Base-by-base conservation (phyloP, 129 eudicot species). In the Flaveria linearis region DNA sequence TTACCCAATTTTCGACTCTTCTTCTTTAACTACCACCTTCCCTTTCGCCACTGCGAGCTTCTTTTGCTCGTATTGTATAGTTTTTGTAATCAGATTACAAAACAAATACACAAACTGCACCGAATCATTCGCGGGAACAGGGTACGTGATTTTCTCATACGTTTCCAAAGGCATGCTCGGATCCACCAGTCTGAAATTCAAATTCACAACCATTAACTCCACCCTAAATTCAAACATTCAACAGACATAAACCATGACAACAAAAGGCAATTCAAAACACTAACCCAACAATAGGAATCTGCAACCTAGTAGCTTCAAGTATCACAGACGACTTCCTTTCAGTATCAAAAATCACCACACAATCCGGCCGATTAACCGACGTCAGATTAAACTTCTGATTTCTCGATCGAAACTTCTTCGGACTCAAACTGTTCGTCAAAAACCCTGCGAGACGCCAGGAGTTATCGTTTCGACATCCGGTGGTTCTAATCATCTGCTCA, bases 1-100 rank as follows among this genome's bases (percentile, higher is more conserved):
- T 67, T 74, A 73, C 82, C 45, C 72, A 55, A 33, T 62, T 53
- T 80, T 76, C 6, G 53, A 46, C 46, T 12, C 82, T 39, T 69
- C 85, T 51, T 73, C 86, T 39, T 66, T 78, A 55, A 7, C 61
- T 2, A 25, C 73, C 3, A 39, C 77, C 66, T 60, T 53, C 52
- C 66, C 67, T 25, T 55, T 64, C 33, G 73, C 64, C 10, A 74
- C 28, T 23, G 49, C 72, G 41, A 78, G 70, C 80, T 74, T 85
- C 84, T 86, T 87, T 62, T 86, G 84, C 88, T 91, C 96, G 9
- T 76, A 76, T 58, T 91, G 85, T 12, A 94, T 80, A 0, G 98
- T 94, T 74, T 91, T 94, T 0, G 98, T 89, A 73, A 94, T 94
- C 90, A 94, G 58, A 87, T 94, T 94, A 80, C 97, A 94, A 42